Evolutionary conservation across 129 eudicot genomes (phyloP), one percentile per base, ranked within the genome.

Genomic region (Solidago caesia): DNA sequence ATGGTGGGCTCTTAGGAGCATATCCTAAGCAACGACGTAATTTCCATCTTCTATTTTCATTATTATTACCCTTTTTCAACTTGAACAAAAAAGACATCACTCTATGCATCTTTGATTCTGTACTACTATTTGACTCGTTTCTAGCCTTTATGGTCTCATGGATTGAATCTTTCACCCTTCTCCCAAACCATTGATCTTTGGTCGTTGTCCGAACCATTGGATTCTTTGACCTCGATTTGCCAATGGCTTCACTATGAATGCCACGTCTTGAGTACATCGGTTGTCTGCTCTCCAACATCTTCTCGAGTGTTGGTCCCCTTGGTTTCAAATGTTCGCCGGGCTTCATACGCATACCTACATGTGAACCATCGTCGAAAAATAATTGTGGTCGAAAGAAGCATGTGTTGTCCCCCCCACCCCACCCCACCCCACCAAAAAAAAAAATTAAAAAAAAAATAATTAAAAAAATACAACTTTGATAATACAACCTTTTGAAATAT

Each of bases 21-120:
- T 77, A 77, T 8, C 89, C 89, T 64, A 82, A 79, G 73, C 91
- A 84, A 70, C 81, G 79, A 46, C 82, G 77, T 29, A 72, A 73
- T 75, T 78, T 84, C 72, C 79, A 73, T 53, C 45, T 44, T 16
- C 77, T 84, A 6, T 43, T 58, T 57, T 78, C 75, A 33, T 75
- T 82, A 29, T 74, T 78, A 29, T 74, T 78, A 39, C 77, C 76
- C 60, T 75, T 86, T 76, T 89, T 80, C 73, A 90, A 85, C 72
- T 73, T 92, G 57, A 78, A 26, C 44, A 87, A 73, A 41, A 84
- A 60, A 15, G 87, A 83, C 52, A 86, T 78, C 48, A 85, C 75
- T 67, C 72, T 88, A 44, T 82, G 84, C 72, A 80, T 79, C 82
- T 81, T 82, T 42, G 77, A 80, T 61, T 77, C 79, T 43, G 66